Percentiles rank a stretch among this genome's conserved stretches.
These are phyloP conservation scores for Athelia psychrophila DNA, from an alignment of 1,284 basidiomycete species.

Conservation along the genomic window DNA sequence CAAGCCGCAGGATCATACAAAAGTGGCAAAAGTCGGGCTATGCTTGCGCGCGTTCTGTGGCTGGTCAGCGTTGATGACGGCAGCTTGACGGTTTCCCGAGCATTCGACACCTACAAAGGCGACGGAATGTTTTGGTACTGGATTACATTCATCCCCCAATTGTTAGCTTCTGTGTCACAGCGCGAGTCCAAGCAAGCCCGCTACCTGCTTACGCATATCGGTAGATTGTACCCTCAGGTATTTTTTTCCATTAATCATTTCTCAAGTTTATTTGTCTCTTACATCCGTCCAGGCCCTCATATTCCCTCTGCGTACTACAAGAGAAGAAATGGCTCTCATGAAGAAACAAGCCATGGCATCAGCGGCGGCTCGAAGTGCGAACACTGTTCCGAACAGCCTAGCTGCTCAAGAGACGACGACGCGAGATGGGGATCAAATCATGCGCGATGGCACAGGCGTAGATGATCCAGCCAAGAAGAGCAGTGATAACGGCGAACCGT, in stretches of 20 bases:
- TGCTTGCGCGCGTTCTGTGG: conserved; percentile 94
- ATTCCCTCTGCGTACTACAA: conserved; percentile 90
- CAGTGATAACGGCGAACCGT: conserved; percentile 6
- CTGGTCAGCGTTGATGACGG: conserved; percentile 92
- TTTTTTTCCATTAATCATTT: conserved; percentile 4
- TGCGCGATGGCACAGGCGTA: conserved; percentile 31
- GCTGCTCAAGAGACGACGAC: conserved; percentile 18
- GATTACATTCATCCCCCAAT: conserved; percentile 96
- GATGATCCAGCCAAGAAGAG: conserved; percentile 27
- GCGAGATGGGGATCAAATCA: conserved; percentile 22
- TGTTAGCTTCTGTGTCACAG: conserved; percentile 89
- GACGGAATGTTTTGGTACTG: conserved; percentile 99
- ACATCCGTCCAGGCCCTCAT: conserved; percentile 76
- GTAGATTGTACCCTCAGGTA: conserved; percentile 93
- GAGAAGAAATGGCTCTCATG: conserved; percentile 79
- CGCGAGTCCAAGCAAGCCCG: conserved; percentile 93
- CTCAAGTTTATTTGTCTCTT: conserved; percentile 6
- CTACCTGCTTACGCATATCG: conserved; percentile 86
- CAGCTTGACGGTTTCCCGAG: conserved; percentile 74
- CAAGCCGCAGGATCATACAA: conserved; percentile 98
- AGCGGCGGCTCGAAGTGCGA: conserved; percentile 29
- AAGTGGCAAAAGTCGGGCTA: conserved; percentile 89
- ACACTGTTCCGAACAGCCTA: conserved; percentile 18
- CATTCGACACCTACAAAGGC: conserved; percentile 96
- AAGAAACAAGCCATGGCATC: conserved; percentile 40